These are phyloP conservation scores for Globisporangium polare DNA, from an alignment of 352 stramenopile species.

Conservation along the genomic window DNA sequence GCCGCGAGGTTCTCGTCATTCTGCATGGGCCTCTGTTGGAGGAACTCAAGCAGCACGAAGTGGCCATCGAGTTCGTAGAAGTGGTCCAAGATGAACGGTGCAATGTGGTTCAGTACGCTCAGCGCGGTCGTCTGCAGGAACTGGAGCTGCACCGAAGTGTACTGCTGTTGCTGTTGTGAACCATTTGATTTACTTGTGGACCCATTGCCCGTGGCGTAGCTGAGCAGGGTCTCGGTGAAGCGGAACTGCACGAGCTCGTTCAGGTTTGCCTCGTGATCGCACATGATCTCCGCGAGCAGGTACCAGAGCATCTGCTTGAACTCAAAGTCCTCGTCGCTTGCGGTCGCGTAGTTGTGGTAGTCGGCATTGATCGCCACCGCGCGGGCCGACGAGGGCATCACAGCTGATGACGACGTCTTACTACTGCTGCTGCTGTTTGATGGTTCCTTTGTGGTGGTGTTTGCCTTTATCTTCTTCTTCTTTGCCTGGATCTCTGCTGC, in stretches of 20 bases:
- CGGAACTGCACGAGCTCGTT: conserved; percentile 60
- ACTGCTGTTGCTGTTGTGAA: conserved; percentile 22
- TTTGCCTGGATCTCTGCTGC: conserved; percentile 16
- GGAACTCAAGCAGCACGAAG: conserved; percentile 39
- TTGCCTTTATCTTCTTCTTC: conserved; percentile 8
- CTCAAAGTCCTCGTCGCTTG: conserved; percentile 70
- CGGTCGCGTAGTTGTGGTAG: conserved; percentile 59
- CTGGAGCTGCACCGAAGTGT: conserved; percentile 44
- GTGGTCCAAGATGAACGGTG: conserved; percentile 47
- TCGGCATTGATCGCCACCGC: conserved; percentile 45
- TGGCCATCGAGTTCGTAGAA: conserved; percentile 59
- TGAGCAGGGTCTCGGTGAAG: conserved; percentile 60
- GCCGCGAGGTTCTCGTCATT: conserved; percentile 36
- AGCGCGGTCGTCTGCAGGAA: conserved; percentile 55
- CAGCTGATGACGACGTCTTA: background rate
- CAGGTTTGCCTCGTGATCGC: conserved; percentile 47
- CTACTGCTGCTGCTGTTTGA: background rate
- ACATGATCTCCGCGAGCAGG: conserved; percentile 47
- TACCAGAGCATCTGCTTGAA: conserved; percentile 82
- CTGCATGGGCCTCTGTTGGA: conserved; percentile 30
- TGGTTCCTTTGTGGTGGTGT: background rate
- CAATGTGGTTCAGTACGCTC: conserved; percentile 51
- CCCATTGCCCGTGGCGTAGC: conserved; percentile 37
- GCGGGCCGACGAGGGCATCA: conserved; percentile 8
- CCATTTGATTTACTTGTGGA: background rate